Evolutionary conservation across 2,329 filamentous ascomycete species (phyloP).

Genomic region (Alternaria brassicicola): DNA sequence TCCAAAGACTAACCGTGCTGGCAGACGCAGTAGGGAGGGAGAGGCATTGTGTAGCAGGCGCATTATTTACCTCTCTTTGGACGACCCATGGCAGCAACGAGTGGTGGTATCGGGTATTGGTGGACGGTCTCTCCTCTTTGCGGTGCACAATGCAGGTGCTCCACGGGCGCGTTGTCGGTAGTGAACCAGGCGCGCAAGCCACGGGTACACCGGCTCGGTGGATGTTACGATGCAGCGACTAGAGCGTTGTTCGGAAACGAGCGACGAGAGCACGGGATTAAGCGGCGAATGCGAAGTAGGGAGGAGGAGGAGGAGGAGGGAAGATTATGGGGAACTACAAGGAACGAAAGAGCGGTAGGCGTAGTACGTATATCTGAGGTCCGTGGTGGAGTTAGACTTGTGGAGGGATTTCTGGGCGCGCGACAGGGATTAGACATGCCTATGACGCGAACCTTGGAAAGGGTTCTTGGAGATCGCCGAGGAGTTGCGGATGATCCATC

Average conservation of each 20-base stretch:
- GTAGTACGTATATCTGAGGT: conserved; percentile 20
- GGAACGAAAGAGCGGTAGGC: conserved; percentile 14
- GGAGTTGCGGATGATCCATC: conserved; percentile 1
- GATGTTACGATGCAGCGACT: conserved; percentile 17
- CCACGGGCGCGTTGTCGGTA: conserved; percentile 22
- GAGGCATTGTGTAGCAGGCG: conserved; percentile 10
- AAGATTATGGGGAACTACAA: neutral
- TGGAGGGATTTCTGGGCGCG: conserved; percentile 22
- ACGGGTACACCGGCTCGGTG: conserved; percentile 37
- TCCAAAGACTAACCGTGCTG: conserved; percentile 6
- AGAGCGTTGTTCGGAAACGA: conserved; percentile 24
- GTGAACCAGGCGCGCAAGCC: conserved; percentile 38
- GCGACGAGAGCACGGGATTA: conserved; percentile 25
- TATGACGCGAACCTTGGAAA: conserved; percentile 17
- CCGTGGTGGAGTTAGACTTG: conserved; percentile 20
- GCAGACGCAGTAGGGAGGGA: conserved; percentile 9
- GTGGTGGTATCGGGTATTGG: conserved; percentile 14
- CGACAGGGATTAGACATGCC: conserved; percentile 13
- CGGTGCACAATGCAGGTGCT: conserved; percentile 19
- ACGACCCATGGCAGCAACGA: conserved; percentile 41
- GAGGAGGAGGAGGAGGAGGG: neutral
- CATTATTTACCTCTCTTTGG: conserved; percentile 46
- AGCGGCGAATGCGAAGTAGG: conserved; percentile 1
- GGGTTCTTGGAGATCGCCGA: conserved; percentile 12
- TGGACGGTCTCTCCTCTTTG: conserved; percentile 15